These are phyloP conservation scores for Monosporozyma servazzii DNA, from an alignment of 805 yeast species.

Conservation along the genomic window DNA sequence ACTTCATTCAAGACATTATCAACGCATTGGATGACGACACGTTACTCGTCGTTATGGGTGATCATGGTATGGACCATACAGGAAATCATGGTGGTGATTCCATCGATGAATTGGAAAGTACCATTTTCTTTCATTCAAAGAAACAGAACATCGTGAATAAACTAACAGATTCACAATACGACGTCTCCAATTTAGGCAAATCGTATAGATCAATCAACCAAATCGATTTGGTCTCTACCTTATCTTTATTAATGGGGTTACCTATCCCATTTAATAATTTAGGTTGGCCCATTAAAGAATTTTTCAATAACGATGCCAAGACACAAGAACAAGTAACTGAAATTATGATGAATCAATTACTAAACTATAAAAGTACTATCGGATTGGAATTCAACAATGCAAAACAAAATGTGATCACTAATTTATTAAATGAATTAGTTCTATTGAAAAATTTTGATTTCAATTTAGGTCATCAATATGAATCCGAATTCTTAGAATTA, in stretches of 20 bases:
- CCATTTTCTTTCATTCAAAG: constrained; percentile 69
- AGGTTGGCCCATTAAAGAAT: constrained; percentile 81
- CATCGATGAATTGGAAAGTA: constrained; percentile 64
- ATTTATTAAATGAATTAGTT: constrained; percentile 25
- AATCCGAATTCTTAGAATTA: constrained; percentile 46
- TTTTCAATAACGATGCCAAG: constrained; percentile 32
- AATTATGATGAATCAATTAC: constrained; percentile 42
- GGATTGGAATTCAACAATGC: constrained; percentile 22
- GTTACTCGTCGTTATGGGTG: constrained; percentile 71
- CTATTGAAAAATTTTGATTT: constrained; percentile 17
- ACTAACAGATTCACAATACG: constrained; percentile 29
- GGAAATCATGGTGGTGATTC: constrained; percentile 94
- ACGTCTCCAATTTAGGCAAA: constrained; percentile 39
- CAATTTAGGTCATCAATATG: constrained; percentile 38
- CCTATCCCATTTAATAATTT: constrained; percentile 88
- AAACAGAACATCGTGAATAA: constrained; percentile 22
- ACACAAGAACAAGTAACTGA: constrained; percentile 28
- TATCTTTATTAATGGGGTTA: constrained; percentile 67
- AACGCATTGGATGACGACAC: constrained; percentile 59
- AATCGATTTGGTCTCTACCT: constrained; percentile 84
- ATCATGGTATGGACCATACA: constrained; percentile 87
- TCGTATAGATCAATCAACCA: constrained; percentile 62
- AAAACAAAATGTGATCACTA: neutral
- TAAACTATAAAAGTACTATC: constrained; percentile 54
- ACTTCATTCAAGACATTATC: constrained; percentile 39